Percentiles rank a stretch among this genome's conserved stretches.
Evolutionary conservation across 1,284 basidiomycete genomes (phyloP).

Genomic region (Ceratobasidium sp.): DNA sequence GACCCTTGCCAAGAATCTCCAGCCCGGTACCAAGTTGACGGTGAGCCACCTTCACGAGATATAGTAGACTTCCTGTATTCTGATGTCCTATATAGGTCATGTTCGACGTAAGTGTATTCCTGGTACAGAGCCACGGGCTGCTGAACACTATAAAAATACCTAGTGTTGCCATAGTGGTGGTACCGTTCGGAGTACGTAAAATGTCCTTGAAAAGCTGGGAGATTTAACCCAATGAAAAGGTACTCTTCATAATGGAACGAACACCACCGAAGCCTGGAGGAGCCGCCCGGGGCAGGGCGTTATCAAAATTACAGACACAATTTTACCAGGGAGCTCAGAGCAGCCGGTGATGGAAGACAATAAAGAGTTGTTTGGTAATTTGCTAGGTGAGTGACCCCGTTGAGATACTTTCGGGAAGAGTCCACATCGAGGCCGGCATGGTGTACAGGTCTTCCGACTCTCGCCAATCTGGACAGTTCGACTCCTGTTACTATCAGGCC

Average conservation of each 20-base stretch:
- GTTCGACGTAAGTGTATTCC: constrained; percentile 9
- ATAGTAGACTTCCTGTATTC: not conserved
- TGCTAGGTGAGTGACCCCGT: too few relatives aligned
- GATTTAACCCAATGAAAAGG: too few relatives aligned
- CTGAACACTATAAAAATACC: not conserved
- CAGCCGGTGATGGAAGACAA: too few relatives aligned
- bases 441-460: too few relatives aligned
- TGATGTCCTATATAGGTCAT: constrained; percentile 9
- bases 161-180: constrained; percentile 35
- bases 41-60: not conserved
- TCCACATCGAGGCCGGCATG: too few relatives aligned
- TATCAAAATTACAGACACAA: not conserved
- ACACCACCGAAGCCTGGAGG: not conserved
- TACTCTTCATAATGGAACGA: not conserved
- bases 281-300: not conserved
- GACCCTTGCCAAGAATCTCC: not conserved
- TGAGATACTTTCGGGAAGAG: too few relatives aligned
- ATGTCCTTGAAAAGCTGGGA: too few relatives aligned
- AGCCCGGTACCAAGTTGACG: constrained; percentile 9
- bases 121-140: too few relatives aligned
- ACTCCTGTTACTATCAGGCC: not conserved
- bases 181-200: not conserved
- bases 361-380: too few relatives aligned
- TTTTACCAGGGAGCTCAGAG: not conserved
- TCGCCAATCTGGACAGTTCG: too few relatives aligned